Percentiles rank a stretch among this genome's conserved stretches.
These are phyloP conservation scores for Urochloa ruziziensis DNA, from an alignment of 176 grass and related monocot genomes.

Conservation along the genomic window DNA sequence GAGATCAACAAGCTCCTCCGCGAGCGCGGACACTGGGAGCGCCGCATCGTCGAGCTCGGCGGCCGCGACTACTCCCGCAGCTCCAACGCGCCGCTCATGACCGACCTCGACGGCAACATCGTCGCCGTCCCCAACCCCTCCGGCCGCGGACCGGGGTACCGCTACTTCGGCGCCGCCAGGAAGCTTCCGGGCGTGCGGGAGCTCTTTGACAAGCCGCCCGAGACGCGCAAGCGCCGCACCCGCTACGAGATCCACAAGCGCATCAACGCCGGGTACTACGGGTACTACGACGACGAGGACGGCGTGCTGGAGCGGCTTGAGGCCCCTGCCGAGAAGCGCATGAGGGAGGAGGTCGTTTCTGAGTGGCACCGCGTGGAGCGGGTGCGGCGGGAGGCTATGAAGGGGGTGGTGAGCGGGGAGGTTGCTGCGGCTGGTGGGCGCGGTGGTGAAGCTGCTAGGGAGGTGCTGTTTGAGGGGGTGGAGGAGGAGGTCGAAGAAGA, in stretches of 20 bases:
- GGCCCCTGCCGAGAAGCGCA: constrained; percentile 61
- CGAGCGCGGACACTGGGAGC: constrained; percentile 96
- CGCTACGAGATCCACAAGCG: constrained; percentile 97
- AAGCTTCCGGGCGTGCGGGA: constrained; percentile 89
- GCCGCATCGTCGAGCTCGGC: constrained; percentile 83
- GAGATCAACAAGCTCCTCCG: constrained; percentile 99
- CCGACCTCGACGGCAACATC: constrained; percentile 95
- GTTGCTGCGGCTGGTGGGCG: constrained; percentile 55
- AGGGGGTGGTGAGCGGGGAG: constrained; percentile 75
- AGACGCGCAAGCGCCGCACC: constrained; percentile 68
- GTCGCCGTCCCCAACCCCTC: constrained; percentile 88
- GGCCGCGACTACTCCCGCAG: constrained; percentile 75
- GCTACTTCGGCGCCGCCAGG: constrained; percentile 95
- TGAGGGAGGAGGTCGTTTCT: constrained; percentile 46
- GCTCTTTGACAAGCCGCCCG: constrained; percentile 95
- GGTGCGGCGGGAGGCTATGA: constrained; percentile 82
- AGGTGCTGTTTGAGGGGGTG: constrained; percentile 84
- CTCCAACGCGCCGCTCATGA: constrained; percentile 74
- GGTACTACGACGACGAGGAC: constrained; percentile 94
- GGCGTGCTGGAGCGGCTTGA: constrained; percentile 86
- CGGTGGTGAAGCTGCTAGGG: constrained; percentile 35
- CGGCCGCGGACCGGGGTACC: constrained; percentile 83
- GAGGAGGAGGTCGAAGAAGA: constrained; percentile 98
- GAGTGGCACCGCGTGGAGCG: constrained; percentile 78
- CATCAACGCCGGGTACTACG: constrained; percentile 88